Conservation (phyloP, 108 stramenopile species). For the Cyclotella baltica region DNA sequence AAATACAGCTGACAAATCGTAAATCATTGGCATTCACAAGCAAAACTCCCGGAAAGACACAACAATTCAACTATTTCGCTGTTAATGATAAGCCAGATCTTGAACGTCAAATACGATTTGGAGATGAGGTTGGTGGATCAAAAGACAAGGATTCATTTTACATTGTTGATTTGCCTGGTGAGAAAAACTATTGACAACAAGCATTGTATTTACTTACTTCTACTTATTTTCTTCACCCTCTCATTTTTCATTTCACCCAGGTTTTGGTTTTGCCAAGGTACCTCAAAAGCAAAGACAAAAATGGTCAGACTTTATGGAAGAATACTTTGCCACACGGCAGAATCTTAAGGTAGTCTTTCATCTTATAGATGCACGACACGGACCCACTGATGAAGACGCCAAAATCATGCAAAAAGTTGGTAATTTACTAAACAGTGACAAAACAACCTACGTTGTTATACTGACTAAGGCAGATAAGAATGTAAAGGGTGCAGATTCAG, state of each 20-base stretch:
- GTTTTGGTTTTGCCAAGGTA: constrained; percentile 96
- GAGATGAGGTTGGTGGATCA: constrained; percentile 76
- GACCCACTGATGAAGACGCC: constrained; percentile 90
- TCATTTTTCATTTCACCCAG: constrained; percentile 56
- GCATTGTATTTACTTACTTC: neutral
- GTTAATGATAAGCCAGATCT: constrained; percentile 90
- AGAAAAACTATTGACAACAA: neutral
- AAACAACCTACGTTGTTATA: constrained; percentile 82
- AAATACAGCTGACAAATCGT: constrained; percentile 76
- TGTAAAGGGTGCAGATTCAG: constrained; percentile 66
- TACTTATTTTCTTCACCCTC: neutral
- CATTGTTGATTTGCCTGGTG: constrained; percentile 87
- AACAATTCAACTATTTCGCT: constrained; percentile 96
- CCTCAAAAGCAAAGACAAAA: constrained; percentile 77
- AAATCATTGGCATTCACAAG: constrained; percentile 93
- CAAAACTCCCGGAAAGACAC: constrained; percentile 96
- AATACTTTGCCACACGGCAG: constrained; percentile 75
- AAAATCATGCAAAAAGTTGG: constrained; percentile 88
- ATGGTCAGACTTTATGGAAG: constrained; percentile 86
- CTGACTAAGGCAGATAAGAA: constrained; percentile 96
- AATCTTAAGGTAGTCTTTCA: constrained; percentile 90
- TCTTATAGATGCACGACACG: constrained; percentile 92
- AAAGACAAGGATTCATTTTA: constrained; percentile 88
- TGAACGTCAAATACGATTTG: constrained; percentile 86
- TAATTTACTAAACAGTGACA: constrained; percentile 42